Evolutionary conservation across 257 asterid species (phyloP), one percentile per base, ranked within the genome.

Genomic region (Linderniella brevidens): DNA sequence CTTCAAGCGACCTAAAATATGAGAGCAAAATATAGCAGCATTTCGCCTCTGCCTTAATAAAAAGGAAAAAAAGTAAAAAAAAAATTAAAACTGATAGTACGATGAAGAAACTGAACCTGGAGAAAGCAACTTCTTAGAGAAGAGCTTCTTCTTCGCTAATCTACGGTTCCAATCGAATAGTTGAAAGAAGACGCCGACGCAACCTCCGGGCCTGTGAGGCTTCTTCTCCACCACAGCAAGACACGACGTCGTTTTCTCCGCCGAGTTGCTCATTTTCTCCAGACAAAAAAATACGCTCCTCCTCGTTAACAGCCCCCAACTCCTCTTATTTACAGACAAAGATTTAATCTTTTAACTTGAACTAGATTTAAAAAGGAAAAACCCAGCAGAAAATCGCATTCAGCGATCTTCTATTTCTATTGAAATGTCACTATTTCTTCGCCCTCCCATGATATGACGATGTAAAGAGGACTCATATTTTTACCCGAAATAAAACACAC

Each of bases 101-200:
- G 4, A 19, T n/a, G 47, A 20, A 59, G 53, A 11, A 14, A 65
- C 68, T 11, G n/a, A 53, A 85, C 96, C 98, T 62, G 93, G 87
- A 17, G 92, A 78, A 46, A 81, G 87, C 66, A 85, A 60, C 74
- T 79, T 90, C 77, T 66, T 90, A 29, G 94, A 56, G 48, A 90
- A 90, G 5, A 81, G 67, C 67, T 73, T 81, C 74, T 85, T 85
- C 66, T 74, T 88, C 1, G 94, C 82, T 11, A 90, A 73, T 60
- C 70, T 84, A 13, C 87, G 73, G 70, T 84, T 88, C 98, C 98
- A 88, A 58, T 84, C 96, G 61, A 88, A 74, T 8, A 90, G 76
- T 56, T 79, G 92, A 61, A 75, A 81, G 72, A 90, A 81, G 68
- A 85, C 72, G 47, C 96, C 96, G 15, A 68, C 94, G 67, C 94